Evolutionary conservation across 352 stramenopile genomes (phyloP).

Genomic region (Phytophthora ramorum): DNA sequence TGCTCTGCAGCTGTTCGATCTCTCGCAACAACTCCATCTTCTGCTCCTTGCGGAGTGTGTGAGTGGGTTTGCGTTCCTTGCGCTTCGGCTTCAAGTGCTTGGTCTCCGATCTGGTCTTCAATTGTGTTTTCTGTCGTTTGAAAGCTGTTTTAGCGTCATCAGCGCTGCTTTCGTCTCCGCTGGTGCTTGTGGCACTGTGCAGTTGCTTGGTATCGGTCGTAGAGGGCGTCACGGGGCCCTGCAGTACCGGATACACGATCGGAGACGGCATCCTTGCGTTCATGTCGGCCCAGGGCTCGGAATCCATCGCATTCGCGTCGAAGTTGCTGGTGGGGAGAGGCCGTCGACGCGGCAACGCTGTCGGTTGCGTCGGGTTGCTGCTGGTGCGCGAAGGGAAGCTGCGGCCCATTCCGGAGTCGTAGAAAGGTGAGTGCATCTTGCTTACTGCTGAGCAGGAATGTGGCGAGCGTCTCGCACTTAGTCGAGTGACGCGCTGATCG

Average conservation of each 20-base stretch:
- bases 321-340: conserved; percentile 22
- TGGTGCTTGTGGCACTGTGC: conserved; percentile 26
- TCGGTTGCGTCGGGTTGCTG: conserved; percentile 2
- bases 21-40: conserved; percentile 37
- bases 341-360: conserved; percentile 14
- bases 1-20: conserved; percentile 26
- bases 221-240: conserved; percentile 9
- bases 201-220: neutral
- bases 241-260: conserved; percentile 3
- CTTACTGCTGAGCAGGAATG: neutral
- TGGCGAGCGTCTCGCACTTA: conserved; percentile 20
- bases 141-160: conserved; percentile 14
- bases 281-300: neutral
- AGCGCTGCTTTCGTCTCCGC: conserved; percentile 29
- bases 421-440: conserved; percentile 22
- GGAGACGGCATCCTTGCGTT: neutral
- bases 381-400: conserved; percentile 27
- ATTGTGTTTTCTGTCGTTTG: conserved; percentile 13
- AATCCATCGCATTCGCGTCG: conserved; percentile 2
- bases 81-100: conserved; percentile 14
- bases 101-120: neutral
- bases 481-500: conserved; percentile 28
- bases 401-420: conserved; percentile 18
- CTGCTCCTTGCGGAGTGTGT: conserved; percentile 37
- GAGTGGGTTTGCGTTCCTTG: conserved; percentile 39